phyloP scores from a whole-genome alignment of 2,329 filamentous ascomycete genomes.

The Aciculosporium take region DNA sequence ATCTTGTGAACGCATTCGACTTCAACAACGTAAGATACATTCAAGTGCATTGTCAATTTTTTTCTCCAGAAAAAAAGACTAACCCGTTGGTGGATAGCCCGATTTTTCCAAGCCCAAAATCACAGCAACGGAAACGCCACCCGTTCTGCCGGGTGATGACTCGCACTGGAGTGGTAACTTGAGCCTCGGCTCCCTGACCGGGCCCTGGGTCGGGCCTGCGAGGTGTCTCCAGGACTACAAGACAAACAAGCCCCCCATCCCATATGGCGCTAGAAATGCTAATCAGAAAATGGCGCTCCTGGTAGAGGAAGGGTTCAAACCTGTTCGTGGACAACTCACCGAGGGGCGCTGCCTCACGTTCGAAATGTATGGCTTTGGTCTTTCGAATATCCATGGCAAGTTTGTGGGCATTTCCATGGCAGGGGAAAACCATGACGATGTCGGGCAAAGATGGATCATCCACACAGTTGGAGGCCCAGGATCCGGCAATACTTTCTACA shows the following conservation, averaged over 20 bases:
- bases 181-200: conserved; percentile 9
- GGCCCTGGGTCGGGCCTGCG: conserved; percentile 9
- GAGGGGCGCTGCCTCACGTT: conserved; percentile 40
- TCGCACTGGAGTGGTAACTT: conserved; percentile 7
- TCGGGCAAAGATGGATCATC: conserved; percentile 33
- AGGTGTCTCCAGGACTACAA: conserved; percentile 8
- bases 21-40: conserved; percentile 21
- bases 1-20: conserved; percentile 20
- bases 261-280: conserved; percentile 22
- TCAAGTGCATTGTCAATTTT: not conserved
- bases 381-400: conserved; percentile 18
- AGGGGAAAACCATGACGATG: conserved; percentile 20
- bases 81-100: conserved; percentile 2
- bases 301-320: conserved; percentile 37
- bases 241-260: conserved; percentile 5
- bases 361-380: conserved; percentile 26
- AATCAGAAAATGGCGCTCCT: conserved; percentile 80
- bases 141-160: conserved; percentile 3
- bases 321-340: conserved; percentile 33
- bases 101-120: conserved; percentile 6
- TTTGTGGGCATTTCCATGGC: conserved; percentile 7
- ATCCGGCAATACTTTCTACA: conserved; percentile 10
- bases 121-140: conserved; percentile 1
- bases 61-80: not conserved
- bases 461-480: conserved; percentile 21